Base-by-base conservation (phyloP, 139 green algal species). In the Limnomonas spitsbergensis region DNA sequence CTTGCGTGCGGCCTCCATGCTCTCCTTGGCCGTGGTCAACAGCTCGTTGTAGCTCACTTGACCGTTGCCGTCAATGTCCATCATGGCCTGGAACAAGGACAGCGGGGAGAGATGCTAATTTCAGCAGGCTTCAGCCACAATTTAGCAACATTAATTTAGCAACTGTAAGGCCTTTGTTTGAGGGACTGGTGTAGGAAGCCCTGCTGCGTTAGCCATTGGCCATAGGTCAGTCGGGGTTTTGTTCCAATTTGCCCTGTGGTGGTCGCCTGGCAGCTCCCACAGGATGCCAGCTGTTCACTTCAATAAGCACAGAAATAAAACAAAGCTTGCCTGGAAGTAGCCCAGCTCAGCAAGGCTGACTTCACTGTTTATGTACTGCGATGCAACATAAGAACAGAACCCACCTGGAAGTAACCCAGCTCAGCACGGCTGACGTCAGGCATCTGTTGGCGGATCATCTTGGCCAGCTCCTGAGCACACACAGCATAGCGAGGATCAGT, bases 41-140 rank as follows among this genome's bases (percentile, higher is more conserved):
- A 89, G 73, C 79, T 89, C 84, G 1, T 80, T 36, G 40, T 82
- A 76, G n/a, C 71, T 79, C 47, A 89, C 75, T 4, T 66, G 6
- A 3, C 84, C 84, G 47, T 87, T 82, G 52, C 84, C 81, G 53
- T 89, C 74, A 35, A 81, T 53, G 56, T 89, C 84, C 74, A 89
- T 82, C 72, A 87, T 76, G n/a, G 79, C 82, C 76, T 83, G 81
- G 1, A 56, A 32, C 61, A 38, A 61, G 76, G 32, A 31, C 61
- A 29, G 24, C 27, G 36, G 3, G 27, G 69, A 2, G 38, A 4
- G 36, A 27, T n/a, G n/a, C n/a, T n/a, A n/a, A n/a, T n/a, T n/a
- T n/a, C 53, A n/a, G 3, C 34, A 68, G 27, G 27, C 27, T 4
- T n/a, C 53, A 36, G 53, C 53, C 31, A 68, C 31, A 68, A n/a